Conservation (phyloP, 768 basidiomycete species). For the Tricholoma matsutake region DNA sequence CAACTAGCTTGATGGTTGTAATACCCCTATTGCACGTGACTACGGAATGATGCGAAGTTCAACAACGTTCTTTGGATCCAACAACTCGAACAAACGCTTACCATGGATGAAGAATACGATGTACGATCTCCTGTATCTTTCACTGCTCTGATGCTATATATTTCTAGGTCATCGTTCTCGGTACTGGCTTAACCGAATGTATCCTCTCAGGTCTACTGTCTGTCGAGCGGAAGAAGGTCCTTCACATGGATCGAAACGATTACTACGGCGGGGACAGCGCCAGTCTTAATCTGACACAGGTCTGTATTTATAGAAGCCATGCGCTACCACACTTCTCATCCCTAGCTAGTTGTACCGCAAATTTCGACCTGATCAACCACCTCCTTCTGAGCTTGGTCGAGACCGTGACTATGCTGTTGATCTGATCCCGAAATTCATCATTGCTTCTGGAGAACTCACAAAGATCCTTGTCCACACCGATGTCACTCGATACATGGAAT, state of each 20-base stretch:
- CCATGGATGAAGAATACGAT: constrained; percentile 99
- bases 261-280: constrained; percentile 99
- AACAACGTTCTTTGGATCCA: constrained; percentile 10
- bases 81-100: constrained; percentile 22
- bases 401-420: constrained; percentile 98
- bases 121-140: constrained; percentile 38
- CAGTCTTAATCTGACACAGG: constrained; percentile 96
- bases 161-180: constrained; percentile 80
- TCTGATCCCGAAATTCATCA: constrained; percentile 99
- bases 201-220: constrained; percentile 96
- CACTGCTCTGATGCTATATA: constrained; percentile 15
- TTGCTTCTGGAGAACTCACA: constrained; percentile 95
- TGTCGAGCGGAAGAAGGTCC: constrained; percentile 99
- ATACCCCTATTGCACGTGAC: constrained; percentile 14
- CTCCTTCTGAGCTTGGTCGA: constrained; percentile 85
- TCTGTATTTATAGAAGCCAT: constrained; percentile 29
- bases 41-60: constrained; percentile 17
- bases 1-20: neutral
- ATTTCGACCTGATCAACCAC: constrained; percentile 75
- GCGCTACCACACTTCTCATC: neutral
- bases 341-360: constrained; percentile 84
- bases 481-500: constrained; percentile 97
- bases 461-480: constrained; percentile 99
- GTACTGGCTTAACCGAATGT: constrained; percentile 97
- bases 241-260: constrained; percentile 98